Base-by-base conservation (phyloP, 257 asterid species). In the Gynochthodes officinalis region DNA sequence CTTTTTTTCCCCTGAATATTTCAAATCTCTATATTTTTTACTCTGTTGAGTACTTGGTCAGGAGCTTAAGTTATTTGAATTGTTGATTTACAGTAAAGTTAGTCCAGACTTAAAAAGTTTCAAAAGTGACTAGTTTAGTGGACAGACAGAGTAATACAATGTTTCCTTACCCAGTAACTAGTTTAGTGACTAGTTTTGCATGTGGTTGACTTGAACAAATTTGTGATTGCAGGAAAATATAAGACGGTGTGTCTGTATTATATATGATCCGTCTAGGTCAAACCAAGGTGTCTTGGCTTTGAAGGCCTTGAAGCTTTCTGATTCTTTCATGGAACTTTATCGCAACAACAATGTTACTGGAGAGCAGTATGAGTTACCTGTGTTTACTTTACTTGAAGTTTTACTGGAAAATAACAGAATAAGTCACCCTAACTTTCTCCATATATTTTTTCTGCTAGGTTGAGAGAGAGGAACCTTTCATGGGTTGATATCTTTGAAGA, bases 401-500 rank as follows among this genome's bases (percentile, higher is more conserved):
- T 61, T 70, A 5, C 39, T 0, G 1, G 28, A 28, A 11, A 70
- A 40, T 23, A 15, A 33, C 0, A 64, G 43, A 28, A 27, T 9
- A 15, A 46, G 69, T 14, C 8, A 27, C 59, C 55, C 28, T 60
- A 46, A 53, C 58, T 42, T 61, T 42, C 46, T 25, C 12, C 66
- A 37, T 60, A 55, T 60, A 1, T 25, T 8, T 72, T 81, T 77
- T 44, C 52, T 67, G 73, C 75, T 81, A 93, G 98, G 91, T 77
- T 93, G 89, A 88, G 98, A 82, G 98, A 93, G 86, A 93, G 82
- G 86, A 91, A 93, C 77, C 96, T 93, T 78, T 84, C 98, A 16
- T 93, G 97, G 96, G 98, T 93, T 78, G 97, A 93, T 81, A 91
- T 93, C 77, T 93, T 93, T 83, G 98, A 93, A 81, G 98, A 93